Conservation (phyloP, 805 yeast species). For the Blastobotrys mokoenaii region DNA sequence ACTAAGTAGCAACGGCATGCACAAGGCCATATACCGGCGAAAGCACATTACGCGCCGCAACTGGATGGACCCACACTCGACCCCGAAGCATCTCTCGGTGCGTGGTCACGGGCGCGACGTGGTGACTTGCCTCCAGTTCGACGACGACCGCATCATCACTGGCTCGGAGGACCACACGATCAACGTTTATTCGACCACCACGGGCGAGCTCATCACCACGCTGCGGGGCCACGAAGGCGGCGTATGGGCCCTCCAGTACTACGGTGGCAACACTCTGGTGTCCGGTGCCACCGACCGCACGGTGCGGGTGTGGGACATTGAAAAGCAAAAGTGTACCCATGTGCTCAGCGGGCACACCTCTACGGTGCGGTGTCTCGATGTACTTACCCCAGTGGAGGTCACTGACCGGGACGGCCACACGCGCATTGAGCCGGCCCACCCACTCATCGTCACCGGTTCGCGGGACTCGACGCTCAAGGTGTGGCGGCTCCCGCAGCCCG, state of each 20-base stretch:
- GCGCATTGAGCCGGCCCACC: constrained; percentile 49
- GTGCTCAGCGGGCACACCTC: constrained; percentile 87
- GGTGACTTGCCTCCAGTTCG: constrained; percentile 93
- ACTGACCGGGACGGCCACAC: constrained; percentile 44
- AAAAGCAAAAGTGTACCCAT: constrained; percentile 80
- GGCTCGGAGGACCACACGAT: constrained; percentile 86
- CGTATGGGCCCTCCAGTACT: constrained; percentile 94
- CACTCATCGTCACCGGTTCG: constrained; percentile 78
- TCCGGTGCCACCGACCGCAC: constrained; percentile 94
- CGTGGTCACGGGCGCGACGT: constrained; percentile 70
- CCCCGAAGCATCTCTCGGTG: constrained; percentile 59
- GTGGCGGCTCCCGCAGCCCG: constrained; percentile 65
- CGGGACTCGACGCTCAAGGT: constrained; percentile 77
- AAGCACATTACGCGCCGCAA: constrained; percentile 49
- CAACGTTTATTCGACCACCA: constrained; percentile 67
- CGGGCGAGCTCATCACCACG: constrained; percentile 55
- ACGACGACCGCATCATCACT: constrained; percentile 80
- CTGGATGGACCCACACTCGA: constrained; percentile 72
- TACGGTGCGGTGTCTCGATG: constrained; percentile 86
- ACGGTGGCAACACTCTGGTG: constrained; percentile 62
- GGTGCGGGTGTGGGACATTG: constrained; percentile 87
- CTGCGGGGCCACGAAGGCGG: constrained; percentile 93
- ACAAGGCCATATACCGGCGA: constrained; percentile 53
- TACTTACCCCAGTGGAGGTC: constrained; percentile 56
- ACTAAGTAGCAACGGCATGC: constrained; percentile 14